Percentiles rank a stretch among this genome's conserved stretches.
phyloP scores from a whole-genome alignment of 1,284 basidiomycete genomes.

The Malassezia caprae region DNA sequence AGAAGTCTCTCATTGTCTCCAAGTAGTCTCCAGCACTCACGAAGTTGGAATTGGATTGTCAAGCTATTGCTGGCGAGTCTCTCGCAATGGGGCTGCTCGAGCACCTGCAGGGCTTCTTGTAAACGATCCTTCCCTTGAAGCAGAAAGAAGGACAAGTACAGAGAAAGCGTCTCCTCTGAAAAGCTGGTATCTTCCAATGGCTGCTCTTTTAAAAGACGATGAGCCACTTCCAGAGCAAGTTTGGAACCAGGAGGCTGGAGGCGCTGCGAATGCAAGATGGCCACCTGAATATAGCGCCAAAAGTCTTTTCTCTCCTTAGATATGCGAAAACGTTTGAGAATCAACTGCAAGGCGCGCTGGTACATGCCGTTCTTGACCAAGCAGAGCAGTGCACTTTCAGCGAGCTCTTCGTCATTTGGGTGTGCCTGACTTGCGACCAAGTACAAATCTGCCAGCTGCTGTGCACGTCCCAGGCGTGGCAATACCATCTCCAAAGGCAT shows the following conservation, averaged over 20 bases:
- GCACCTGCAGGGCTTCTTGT: not conserved
- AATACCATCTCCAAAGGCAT: conserved; percentile 5
- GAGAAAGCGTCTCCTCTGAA: conserved; percentile 8
- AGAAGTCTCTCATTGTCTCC: conserved; percentile 1
- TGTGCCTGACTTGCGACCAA: conserved; percentile 8
- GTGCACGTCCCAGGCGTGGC: not conserved
- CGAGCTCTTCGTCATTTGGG: conserved; percentile 10
- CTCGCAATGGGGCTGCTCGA: not conserved
- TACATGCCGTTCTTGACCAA: conserved; percentile 8
- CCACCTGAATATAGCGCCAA: conserved; percentile 14
- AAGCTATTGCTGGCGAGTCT: conserved; percentile 7
- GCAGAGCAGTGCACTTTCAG: not conserved
- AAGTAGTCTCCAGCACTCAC: conserved; percentile 5
- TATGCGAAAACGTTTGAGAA: conserved; percentile 4
- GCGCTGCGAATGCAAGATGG: conserved; percentile 7
- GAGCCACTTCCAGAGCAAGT: conserved; percentile 10
- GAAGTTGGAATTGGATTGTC: conserved; percentile 6
- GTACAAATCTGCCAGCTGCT: conserved; percentile 15
- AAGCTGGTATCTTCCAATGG: not conserved
- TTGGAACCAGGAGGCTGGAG: conserved; percentile 10
- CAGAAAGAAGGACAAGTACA: conserved; percentile 10
- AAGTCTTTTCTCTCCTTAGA: conserved; percentile 1
- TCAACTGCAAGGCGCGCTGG: conserved; percentile 9
- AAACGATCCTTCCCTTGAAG: not conserved
- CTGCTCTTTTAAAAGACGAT: conserved; percentile 11